phyloP scores from a whole-genome alignment of 2,329 filamentous ascomycete genomes.

The Colletotrichum sp. region DNA sequence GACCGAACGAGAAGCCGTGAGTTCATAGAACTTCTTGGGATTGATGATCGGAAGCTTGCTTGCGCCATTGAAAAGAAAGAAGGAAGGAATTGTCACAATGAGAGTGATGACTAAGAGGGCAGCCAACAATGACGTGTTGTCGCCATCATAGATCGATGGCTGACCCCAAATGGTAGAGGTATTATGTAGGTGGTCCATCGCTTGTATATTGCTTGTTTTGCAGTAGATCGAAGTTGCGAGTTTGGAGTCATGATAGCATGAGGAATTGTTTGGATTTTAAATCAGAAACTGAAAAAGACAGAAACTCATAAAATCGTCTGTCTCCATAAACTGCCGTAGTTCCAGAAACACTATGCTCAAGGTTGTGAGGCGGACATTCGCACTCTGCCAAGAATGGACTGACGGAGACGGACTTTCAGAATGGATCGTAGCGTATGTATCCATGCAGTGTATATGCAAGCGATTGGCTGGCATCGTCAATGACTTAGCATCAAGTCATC shows the following conservation, averaged over 20 bases:
- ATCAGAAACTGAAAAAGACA: neutral
- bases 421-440: neutral
- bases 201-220: neutral
- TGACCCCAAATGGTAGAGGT: neutral
- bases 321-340: neutral
- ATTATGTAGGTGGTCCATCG: neutral
- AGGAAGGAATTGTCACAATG: neutral
- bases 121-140: neutral
- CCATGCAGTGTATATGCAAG: neutral
- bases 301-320: neutral
- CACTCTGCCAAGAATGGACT: neutral
- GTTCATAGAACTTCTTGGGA: neutral
- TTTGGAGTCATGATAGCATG: neutral
- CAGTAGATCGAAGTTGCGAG: neutral
- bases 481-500: neutral
- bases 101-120: neutral
- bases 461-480: neutral
- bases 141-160: neutral
- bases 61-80: neutral
- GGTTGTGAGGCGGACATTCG: neutral
- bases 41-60: neutral
- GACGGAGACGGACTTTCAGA: neutral
- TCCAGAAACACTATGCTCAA: neutral
- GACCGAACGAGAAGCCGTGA: neutral
- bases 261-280: neutral